Evolutionary conservation across 2,329 filamentous ascomycete genomes (phyloP).

Genomic region (Phialophora macrospora): DNA sequence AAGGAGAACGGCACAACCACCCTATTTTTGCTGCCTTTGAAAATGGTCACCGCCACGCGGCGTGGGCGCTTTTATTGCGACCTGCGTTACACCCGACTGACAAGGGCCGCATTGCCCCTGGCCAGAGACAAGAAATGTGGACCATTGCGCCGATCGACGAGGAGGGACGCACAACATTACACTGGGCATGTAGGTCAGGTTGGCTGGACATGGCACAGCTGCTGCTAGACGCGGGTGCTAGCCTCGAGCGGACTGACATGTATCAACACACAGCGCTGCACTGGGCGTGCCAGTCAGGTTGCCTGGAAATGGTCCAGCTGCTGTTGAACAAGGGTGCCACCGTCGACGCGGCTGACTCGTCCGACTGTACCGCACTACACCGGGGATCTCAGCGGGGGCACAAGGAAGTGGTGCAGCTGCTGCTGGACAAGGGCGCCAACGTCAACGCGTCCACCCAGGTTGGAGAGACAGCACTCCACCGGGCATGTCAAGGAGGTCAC

Average conservation of each 20-base stretch:
- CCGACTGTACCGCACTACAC: not conserved
- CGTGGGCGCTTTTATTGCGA: not conserved
- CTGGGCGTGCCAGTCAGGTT: not conserved
- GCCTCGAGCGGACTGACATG: not conserved
- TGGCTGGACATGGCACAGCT: not conserved
- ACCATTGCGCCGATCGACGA: too few species aligned
- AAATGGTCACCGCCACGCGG: not conserved
- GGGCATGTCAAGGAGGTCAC: constrained; percentile 13
- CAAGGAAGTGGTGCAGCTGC: not conserved
- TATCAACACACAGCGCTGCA: not conserved
- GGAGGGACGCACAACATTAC: too few species aligned
- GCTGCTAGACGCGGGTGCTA: not conserved
- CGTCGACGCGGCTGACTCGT: not conserved
- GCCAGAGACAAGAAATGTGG: not conserved
- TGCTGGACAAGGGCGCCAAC: not conserved
- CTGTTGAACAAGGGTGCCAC: not conserved
- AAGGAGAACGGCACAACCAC: constrained; percentile 37
- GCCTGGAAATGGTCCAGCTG: not conserved
- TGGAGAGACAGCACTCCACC: not conserved
- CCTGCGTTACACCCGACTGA: not conserved
- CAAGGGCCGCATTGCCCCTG: not conserved
- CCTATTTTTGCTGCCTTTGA: constrained; percentile 30
- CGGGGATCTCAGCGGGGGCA: not conserved
- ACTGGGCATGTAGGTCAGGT: too few species aligned
- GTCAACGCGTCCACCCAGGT: not conserved